Evolutionary conservation across 345 rosid genomes (phyloP).

Genomic region (Eucalyptus sp.): DNA sequence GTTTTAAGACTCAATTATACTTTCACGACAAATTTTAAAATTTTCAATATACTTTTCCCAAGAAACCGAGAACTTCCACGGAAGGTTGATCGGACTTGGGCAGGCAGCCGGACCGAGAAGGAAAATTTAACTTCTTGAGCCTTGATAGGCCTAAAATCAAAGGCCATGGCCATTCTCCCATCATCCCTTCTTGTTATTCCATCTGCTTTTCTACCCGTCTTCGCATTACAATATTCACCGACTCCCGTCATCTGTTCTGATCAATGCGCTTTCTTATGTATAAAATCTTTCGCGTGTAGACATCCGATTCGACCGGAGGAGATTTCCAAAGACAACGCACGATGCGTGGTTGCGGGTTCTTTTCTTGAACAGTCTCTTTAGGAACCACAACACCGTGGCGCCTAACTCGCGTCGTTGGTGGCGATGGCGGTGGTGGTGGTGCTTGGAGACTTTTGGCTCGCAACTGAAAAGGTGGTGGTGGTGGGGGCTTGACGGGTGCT

Average conservation of each 20-base stretch:
- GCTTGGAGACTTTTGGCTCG: background rate
- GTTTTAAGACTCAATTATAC: accelerated
- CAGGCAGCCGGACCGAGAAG: background rate
- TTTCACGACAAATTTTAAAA: accelerated
- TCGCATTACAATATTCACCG: background rate
- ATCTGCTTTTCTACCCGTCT: background rate
- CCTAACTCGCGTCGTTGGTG: background rate
- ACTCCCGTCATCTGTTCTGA: background rate
- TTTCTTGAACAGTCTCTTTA: background rate
- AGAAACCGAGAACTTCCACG: background rate
- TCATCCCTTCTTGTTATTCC: background rate
- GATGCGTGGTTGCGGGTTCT: background rate
- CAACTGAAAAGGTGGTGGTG: background rate
- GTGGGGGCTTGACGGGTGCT: background rate
- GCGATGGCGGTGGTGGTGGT: background rate
- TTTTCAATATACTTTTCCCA: accelerated
- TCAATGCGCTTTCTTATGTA: background rate
- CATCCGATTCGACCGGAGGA: background rate
- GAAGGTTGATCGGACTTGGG: background rate
- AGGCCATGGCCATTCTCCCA: background rate
- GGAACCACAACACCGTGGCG: background rate
- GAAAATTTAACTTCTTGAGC: background rate
- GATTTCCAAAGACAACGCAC: background rate
- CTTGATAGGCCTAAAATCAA: background rate
- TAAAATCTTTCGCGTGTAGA: background rate